These are phyloP conservation scores for Candida buenavistaensis DNA, from an alignment of 1,139 yeast genomes.

Conservation along the genomic window DNA sequence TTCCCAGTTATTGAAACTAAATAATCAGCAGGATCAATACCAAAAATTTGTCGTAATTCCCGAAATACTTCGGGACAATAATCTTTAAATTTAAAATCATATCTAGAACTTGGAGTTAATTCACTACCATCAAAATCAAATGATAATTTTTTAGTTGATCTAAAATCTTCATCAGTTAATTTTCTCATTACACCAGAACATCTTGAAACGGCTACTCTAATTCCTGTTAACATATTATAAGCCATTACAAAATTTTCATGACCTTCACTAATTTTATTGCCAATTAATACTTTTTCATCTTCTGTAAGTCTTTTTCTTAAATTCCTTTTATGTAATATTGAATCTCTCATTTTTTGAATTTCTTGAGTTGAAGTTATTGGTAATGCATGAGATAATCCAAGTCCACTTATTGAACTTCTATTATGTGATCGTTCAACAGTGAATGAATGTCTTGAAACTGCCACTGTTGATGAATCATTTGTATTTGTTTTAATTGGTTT, in stretches of 20 bases:
- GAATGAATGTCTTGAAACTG: slow-evolving; percentile 14
- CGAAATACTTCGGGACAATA: slow-evolving; percentile 94
- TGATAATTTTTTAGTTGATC: slow-evolving; percentile 70
- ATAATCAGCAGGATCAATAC: slow-evolving; percentile 94
- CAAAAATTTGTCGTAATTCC: slow-evolving; percentile 75
- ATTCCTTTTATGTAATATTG: slow-evolving; percentile 40
- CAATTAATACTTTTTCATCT: slow-evolving; percentile 65
- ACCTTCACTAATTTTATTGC: slow-evolving; percentile 84
- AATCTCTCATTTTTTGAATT: slow-evolving; percentile 42
- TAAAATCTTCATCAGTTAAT: slow-evolving; percentile 69
- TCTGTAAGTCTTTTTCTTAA: slow-evolving; percentile 21
- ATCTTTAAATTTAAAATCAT: slow-evolving; percentile 95
- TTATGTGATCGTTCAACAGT: slow-evolving; percentile 14
- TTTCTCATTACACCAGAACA: slow-evolving; percentile 85
- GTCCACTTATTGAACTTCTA: slow-evolving; percentile 22
- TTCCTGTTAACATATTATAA: slow-evolving; percentile 96
- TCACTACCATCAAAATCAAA: slow-evolving; percentile 90
- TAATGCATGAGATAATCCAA: slow-evolving; percentile 8
- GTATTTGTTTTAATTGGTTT: slow-evolving; percentile 1
- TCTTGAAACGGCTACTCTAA: slow-evolving; percentile 89
- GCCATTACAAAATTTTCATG: slow-evolving; percentile 94
- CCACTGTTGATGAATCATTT: slow-evolving; percentile 18
- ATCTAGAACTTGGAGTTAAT: slow-evolving; percentile 87
- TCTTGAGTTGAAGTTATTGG: slow-evolving; percentile 23
- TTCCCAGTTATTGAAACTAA: slow-evolving; percentile 89